Evolutionary conservation across 177 flowering plant genomes (phyloP), one percentile per base, ranked within the genome.

Genomic region (Vitis hybrid): DNA sequence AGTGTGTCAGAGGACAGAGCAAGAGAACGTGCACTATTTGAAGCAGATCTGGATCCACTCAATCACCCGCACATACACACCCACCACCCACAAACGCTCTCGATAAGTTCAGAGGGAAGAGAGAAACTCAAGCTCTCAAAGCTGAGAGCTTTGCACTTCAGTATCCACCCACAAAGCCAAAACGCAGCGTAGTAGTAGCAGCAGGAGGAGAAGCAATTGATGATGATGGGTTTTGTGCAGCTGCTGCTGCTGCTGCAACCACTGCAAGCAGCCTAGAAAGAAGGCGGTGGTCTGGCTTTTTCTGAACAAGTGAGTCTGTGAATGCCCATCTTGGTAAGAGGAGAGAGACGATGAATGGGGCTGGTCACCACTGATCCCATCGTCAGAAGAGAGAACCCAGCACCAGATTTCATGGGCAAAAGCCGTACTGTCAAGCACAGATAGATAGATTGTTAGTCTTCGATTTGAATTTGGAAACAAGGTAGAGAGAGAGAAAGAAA

Each of bases 231-330:
- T 54, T 62, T 59, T 12, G 65, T 66, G 13, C 71, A 28, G 2
- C 65, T 63, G 19, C 65, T 64, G 58, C 76, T 58, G 59, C 65
- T 51, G 62, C 70, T 73, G 66, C 61, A 67, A 44, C 50, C 47
- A 38, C 70, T 73, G 70, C 61, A 67, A 44, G 28, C 54, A 33
- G 55, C 12, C 61, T 57, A n/a, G 57, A 60, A 22, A 58, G 49
- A 70, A 65, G 78, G 75, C 75, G 77, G 81, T 78, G 79, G 69
- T 79, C 74, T 79, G 77, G 79, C 79, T 67, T 77, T 77, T 75
- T 77, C 28, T 75, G 53, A 79, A 50, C 68, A 71, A 57, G 38
- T 64, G 62, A 50, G 47, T 24, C 13, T 71, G 28, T 19, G 15
- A 10, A 10, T 63, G 19, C 4, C 17, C 66, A 28, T 64, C 22